phyloP scores from a whole-genome alignment of 192 early-diverging fungal genomes.

The Entomortierella lignicola region DNA sequence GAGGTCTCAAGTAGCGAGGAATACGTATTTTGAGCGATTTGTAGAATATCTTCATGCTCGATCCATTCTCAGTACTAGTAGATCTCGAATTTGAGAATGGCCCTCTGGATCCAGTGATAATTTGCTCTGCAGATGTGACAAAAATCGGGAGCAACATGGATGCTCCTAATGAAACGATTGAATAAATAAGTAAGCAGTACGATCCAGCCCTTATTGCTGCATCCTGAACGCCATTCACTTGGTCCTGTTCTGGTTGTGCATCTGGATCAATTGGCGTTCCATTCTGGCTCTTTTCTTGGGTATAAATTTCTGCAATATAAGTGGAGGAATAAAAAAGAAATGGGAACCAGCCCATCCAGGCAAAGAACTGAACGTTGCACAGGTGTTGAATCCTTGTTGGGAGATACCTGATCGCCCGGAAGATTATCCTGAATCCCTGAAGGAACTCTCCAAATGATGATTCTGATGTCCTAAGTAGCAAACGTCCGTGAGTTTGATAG shows the following conservation, averaged over 20 bases:
- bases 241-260: conserved; percentile 8
- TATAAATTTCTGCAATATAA: conserved; percentile 67
- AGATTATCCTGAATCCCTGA: conserved; percentile 41
- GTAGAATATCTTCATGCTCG: background rate
- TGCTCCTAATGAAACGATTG: conserved; percentile 77
- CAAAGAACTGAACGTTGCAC: conserved; percentile 94
- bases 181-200: conserved; percentile 84
- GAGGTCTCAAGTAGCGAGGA: conserved; percentile 23
- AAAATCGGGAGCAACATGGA: conserved; percentile 62
- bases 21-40: conserved; percentile 8
- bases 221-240: conserved; percentile 46
- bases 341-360: conserved; percentile 98
- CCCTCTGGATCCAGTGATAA: conserved; percentile 3
- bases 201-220: conserved; percentile 85
- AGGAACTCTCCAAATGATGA: conserved; percentile 29
- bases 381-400: conserved; percentile 79
- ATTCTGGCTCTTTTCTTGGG: conserved; percentile 11
- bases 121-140: conserved; percentile 24
- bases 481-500: too few species aligned
- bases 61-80: background rate
- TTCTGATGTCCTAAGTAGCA: conserved; percentile 19
- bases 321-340: conserved; percentile 85
- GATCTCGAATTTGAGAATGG: conserved; percentile 21
- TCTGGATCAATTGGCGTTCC: conserved; percentile 22
- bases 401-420: conserved; percentile 66